Percentiles rank a stretch among this genome's conserved stretches.
These are phyloP conservation scores for Spencermartinsiella ligniputridi DNA, from an alignment of 1,139 yeast species.

Conservation along the genomic window DNA sequence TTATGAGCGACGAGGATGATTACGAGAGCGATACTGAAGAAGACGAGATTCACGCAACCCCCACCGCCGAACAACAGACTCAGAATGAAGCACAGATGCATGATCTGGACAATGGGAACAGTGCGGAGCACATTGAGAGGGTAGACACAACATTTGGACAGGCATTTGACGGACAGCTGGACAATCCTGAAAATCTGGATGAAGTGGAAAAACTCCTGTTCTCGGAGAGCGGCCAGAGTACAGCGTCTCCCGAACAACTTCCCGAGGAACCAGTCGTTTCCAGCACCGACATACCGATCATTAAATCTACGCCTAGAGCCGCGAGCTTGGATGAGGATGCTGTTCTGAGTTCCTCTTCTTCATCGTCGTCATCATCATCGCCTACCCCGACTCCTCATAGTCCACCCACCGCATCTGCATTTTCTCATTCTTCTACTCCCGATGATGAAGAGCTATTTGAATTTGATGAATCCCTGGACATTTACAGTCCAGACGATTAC, in stretches of 20 bases:
- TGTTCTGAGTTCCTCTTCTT: background rate
- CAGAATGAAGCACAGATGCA: background rate
- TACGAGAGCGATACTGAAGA: slow-evolving; percentile 9
- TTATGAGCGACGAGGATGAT: slow-evolving; percentile 7
- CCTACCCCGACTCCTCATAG: background rate
- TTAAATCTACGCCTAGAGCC: background rate
- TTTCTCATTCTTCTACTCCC: background rate
- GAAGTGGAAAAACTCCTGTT: slow-evolving; percentile 3
- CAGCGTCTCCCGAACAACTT: background rate
- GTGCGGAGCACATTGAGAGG: background rate
- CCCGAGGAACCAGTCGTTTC: background rate
- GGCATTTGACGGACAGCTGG: no score
- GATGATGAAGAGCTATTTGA: slow-evolving; percentile 24
- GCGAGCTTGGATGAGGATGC: background rate
- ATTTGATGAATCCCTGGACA: slow-evolving; percentile 22
- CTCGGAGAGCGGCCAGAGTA: background rate
- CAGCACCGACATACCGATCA: background rate
- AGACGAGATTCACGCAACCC: slow-evolving; percentile 6
- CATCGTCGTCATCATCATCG: background rate
- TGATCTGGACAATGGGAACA: no score
- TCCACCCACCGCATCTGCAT: background rate
- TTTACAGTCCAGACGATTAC: background rate
- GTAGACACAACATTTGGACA: no score
- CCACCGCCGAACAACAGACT: background rate
- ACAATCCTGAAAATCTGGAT: background rate